phyloP scores from a whole-genome alignment of 495 filamentous ascomycete genomes.

The Aspergillus sparsus region DNA sequence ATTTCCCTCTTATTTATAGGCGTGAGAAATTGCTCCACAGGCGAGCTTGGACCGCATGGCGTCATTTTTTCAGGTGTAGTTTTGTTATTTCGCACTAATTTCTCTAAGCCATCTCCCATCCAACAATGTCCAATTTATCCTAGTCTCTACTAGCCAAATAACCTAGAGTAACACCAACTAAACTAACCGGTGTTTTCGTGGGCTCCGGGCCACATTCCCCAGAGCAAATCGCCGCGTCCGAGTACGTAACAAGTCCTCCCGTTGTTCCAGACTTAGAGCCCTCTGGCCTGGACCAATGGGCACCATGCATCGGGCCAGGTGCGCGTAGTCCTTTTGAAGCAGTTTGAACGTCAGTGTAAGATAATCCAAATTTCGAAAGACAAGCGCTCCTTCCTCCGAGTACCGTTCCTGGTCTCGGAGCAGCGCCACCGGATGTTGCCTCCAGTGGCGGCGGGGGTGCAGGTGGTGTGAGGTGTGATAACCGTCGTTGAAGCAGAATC shows the following conservation, averaged over 20 bases:
- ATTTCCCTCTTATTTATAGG: no score
- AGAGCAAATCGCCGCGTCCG: constrained; percentile 58
- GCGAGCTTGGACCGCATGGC: no score
- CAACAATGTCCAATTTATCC: no score
- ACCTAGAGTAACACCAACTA: no score
- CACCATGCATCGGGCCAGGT: constrained; percentile 64
- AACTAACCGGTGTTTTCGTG: no score
- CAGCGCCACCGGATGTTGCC: constrained; percentile 68
- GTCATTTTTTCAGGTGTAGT: no score
- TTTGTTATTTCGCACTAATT: no score
- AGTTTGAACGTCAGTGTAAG: constrained; percentile 64
- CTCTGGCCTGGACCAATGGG: constrained; percentile 66
- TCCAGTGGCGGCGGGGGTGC: constrained; percentile 72
- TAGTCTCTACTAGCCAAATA: no score
- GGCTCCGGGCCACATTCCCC: no score
- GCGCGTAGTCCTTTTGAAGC: constrained; percentile 60
- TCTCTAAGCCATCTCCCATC: no score
- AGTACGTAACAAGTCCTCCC: constrained; percentile 59
- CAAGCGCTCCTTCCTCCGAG: constrained; percentile 58
- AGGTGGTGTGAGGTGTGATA: constrained; percentile 79
- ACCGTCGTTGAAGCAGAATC: constrained; percentile 75
- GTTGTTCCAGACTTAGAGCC: constrained; percentile 57
- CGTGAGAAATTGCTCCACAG: no score
- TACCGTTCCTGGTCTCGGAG: constrained; percentile 64
- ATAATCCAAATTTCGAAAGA: constrained; percentile 73